Conservation (phyloP, 495 filamentous ascomycete species). For the Evernia prunastri region DNA sequence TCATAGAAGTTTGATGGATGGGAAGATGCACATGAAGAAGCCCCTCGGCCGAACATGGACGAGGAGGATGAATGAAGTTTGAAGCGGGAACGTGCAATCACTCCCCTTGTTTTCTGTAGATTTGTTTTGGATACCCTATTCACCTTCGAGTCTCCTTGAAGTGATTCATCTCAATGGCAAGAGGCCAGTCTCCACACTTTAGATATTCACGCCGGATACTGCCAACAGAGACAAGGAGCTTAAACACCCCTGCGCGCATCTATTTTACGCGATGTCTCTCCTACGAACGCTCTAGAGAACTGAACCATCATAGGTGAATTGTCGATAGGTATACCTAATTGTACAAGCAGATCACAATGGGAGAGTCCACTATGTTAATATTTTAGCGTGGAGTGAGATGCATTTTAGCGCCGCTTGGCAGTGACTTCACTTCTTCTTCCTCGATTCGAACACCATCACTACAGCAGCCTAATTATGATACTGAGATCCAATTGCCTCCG, state of each 20-base stretch:
- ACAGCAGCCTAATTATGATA: slow-evolving; percentile 10
- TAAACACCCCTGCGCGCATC: background rate
- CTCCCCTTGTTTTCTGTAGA: background rate
- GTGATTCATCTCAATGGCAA: background rate
- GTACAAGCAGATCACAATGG: background rate
- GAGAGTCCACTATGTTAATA: slow-evolving; percentile 25
- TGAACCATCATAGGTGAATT: background rate
- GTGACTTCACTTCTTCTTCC: background rate
- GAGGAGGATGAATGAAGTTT: background rate
- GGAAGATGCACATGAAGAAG: background rate
- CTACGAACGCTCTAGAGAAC: background rate
- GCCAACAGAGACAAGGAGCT: background rate
- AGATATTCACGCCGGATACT: background rate
- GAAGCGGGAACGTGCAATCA: slow-evolving; percentile 2
- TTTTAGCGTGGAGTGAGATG: slow-evolving; percentile 7
- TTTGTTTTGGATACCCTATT: background rate
- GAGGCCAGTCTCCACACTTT: background rate
- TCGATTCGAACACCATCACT: background rate
- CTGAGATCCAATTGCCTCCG: slow-evolving; percentile 15
- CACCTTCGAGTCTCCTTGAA: background rate
- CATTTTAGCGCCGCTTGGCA: slow-evolving; percentile 10
- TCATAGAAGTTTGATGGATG: background rate
- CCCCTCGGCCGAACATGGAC: background rate
- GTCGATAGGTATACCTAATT: background rate
- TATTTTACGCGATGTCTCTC: background rate